Base-by-base conservation (phyloP, 208 protist species). In the Wallacemonas sp. region DNA sequence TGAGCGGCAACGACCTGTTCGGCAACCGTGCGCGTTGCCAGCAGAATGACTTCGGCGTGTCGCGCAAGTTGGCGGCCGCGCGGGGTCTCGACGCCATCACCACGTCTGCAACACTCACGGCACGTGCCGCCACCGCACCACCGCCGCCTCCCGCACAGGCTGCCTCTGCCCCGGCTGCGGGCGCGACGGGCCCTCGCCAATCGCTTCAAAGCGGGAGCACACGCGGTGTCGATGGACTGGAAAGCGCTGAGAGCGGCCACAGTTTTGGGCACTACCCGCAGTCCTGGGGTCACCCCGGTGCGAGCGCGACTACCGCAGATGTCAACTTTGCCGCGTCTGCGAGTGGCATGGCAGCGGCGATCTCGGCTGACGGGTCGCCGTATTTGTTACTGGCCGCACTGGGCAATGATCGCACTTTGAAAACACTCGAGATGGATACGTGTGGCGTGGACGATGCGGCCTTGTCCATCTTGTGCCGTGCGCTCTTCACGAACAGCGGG, bases 1-100 rank as follows among this genome's bases (percentile, higher is more conserved):
- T 96, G 34, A 89, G 72, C 53, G 68, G 79, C 49, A 95, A 95
- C 68, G 62, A 79, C 28, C 47, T 95, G 26, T 89, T 91, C 39
- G 66, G 66, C 33, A 72, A 47, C 44, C 42, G 39, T 31, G 60
- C 60, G 17, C 44, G 60, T 30, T 33, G 15, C 2, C 39, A 33
- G 27, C 22, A 14, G n/a, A 53, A 65, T 12, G 51, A 58, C 30
- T 58, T 58, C 24, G 51, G 51, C n/a, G 51, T 58, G n/a, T 34
- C 51, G 51, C 26, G 30, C 26, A 58, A 58, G 51, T 38, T 58
- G 26, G 51, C 51, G 5, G 51, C 51, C 12, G 8, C 11, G 30
- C 14, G 41, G 31, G 30, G n/a, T n/a, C n/a, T 5, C 28, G 11
- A 3, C 15, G 6, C 56, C 39, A 49, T 26, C 19, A 9, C 0